phyloP scores from a whole-genome alignment of 305 asterid species.

The Euphrasia arctica region DNA sequence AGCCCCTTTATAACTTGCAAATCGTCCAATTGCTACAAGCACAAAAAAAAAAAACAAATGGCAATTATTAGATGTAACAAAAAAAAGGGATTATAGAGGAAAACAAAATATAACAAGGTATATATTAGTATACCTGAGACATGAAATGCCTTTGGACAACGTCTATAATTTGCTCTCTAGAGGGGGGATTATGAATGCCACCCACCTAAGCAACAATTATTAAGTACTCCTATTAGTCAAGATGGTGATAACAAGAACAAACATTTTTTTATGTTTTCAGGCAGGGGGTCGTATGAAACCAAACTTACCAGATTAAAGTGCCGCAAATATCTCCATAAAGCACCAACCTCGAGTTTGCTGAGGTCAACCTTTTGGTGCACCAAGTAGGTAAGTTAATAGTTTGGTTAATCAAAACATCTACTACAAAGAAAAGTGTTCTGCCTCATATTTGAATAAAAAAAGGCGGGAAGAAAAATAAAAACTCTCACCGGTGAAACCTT shows the following conservation, averaged over 20 bases:
- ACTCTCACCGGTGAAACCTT: conserved; percentile 49
- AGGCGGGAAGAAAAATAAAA: neutral
- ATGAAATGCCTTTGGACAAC: conserved; percentile 89
- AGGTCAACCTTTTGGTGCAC: conserved; percentile 66
- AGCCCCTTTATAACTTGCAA: neutral
- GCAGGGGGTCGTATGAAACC: neutral
- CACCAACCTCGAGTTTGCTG: conserved; percentile 85
- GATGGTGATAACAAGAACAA: too few species aligned
- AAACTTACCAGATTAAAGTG: conserved; percentile 84
- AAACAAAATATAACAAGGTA: neutral
- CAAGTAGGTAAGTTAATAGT: neutral
- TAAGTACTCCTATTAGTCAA: neutral
- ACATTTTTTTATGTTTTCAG: neutral
- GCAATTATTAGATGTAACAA: neutral
- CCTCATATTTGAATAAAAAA: neutral
- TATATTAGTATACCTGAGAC: conserved; percentile 54
- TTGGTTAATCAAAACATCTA: neutral
- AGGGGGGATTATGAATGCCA: conserved; percentile 74
- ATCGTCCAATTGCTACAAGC: neutral
- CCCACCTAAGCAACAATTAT: conserved; percentile 46
- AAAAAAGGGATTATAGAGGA: neutral
- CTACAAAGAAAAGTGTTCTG: neutral
- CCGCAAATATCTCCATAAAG: conserved; percentile 74
- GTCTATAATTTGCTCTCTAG: conserved; percentile 78
- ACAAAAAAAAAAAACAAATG: neutral